Evolutionary conservation across 768 basidiomycete species (phyloP), one percentile per base, ranked within the genome.

Genomic region (Boletus coccyginus): DNA sequence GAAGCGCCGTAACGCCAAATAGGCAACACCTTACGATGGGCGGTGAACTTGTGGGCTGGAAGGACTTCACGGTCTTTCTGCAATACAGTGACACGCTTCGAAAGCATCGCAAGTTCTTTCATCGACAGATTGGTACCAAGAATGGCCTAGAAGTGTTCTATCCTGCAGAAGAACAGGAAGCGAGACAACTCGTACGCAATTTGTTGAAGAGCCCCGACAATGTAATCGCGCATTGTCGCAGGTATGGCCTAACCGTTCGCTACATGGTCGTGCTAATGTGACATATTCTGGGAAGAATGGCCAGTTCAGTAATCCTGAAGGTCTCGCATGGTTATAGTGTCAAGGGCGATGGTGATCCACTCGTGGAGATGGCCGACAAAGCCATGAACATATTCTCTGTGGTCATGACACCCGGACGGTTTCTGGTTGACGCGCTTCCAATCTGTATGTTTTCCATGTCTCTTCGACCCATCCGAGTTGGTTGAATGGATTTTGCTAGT

Each of bases 301-400:
- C 70, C 1, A 73, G 72, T 2, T 66, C 74, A 7, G 62, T 67
- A 6, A 73, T 76, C 50, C 53, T 70, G 53, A 63, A 59, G 8
- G 59, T 71, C 13, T 70, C 71, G 3, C 70, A 77, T 50, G 77
- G 76, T 3, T 63, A 75, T 24, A 58, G 70, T 10, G 67, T 74
- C 16, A 41, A 63, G 42, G 58, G 64, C 3, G 57, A 64, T 5
- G 48, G 70, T 31, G 76, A 77, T 59, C 72, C 71, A 0, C 68
- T 71, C 50, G 60, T 74, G 27, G 46, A 65, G 45, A 44, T 63
- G 29, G 67, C 68, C 8, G 63, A 74, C 46, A 53, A 55, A n/a
- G 65, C 66, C 1, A 57, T 66, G 24, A 52, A 57, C n/a, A 35
- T 51, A 10, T 50, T 71, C 11, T 29, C 64, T 3, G 9, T 27